Evolutionary conservation across 805 yeast species (phyloP).

Genomic region (Metschnikowia dekortorum): DNA sequence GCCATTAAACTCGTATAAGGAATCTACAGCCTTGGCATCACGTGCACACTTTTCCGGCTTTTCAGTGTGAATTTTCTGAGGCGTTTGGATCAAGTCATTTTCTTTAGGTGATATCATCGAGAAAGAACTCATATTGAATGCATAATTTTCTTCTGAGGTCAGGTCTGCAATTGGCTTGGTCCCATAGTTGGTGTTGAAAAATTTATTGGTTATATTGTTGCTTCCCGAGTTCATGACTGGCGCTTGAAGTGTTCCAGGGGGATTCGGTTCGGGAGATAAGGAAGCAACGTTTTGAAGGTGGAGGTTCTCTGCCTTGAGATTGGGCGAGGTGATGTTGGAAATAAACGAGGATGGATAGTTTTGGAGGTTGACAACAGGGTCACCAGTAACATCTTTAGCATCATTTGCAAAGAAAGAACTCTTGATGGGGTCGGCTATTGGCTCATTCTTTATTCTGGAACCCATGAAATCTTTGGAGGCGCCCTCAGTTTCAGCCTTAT

Average conservation of each 20-base stretch:
- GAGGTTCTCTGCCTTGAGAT: not conserved
- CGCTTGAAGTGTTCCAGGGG: slow-evolving; percentile 20
- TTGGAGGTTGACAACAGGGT: not conserved
- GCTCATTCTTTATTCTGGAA: not conserved
- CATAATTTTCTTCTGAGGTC: slow-evolving; percentile 25
- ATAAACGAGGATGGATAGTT: not conserved
- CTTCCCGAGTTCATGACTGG: slow-evolving; percentile 26
- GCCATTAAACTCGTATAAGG: not conserved
- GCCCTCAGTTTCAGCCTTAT: not conserved
- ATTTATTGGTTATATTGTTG: slow-evolving; percentile 35
- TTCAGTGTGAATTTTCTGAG: not conserved
- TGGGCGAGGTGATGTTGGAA: slow-evolving; percentile 2
- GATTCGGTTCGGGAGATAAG: slow-evolving; percentile 3
- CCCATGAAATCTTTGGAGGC: not conserved
- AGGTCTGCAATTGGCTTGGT: slow-evolving; percentile 4
- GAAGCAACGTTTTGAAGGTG: slow-evolving; percentile 1
- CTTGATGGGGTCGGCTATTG: not conserved
- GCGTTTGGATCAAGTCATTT: not conserved
- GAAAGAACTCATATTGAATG: slow-evolving; percentile 34
- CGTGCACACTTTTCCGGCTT: not conserved
- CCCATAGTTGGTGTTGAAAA: slow-evolving; percentile 28
- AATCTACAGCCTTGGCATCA: not conserved
- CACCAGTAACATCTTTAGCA: not conserved
- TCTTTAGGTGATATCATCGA: slow-evolving; percentile 1
- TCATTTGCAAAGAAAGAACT: not conserved